Conservation (phyloP, 2,329 filamentous ascomycete species). For the Cladorrhinum sp. region DNA sequence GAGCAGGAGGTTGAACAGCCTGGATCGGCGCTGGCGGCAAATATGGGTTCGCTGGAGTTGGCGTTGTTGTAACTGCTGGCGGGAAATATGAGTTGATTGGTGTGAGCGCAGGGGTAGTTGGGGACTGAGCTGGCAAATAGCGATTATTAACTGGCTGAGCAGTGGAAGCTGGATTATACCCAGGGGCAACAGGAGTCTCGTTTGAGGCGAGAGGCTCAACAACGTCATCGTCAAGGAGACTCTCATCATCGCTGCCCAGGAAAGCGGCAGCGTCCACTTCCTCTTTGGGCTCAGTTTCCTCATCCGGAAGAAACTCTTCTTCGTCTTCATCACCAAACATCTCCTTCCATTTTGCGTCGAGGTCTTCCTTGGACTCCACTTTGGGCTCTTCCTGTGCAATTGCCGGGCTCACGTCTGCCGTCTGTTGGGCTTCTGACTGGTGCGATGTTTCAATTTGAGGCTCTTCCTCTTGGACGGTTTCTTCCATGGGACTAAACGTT, state of each 20-base stretch:
- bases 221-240: conserved; percentile 76
- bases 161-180: conserved; percentile 12
- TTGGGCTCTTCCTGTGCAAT: conserved; percentile 26
- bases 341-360: conserved; percentile 79
- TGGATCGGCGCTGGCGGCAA: conserved; percentile 20
- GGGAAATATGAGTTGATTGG: conserved; percentile 28
- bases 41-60: conserved; percentile 21
- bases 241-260: conserved; percentile 80
- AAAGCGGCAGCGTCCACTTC: conserved; percentile 62
- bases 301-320: conserved; percentile 59
- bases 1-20: conserved; percentile 19
- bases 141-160: conserved; percentile 32
- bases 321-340: conserved; percentile 74
- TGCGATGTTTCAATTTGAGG: conserved; percentile 7
- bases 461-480: conserved; percentile 25
- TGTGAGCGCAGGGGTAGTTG: conserved; percentile 19
- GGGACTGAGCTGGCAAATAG: conserved; percentile 32
- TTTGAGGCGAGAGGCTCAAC: conserved; percentile 32
- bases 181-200: conserved; percentile 25
- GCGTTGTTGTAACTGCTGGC: conserved; percentile 10
- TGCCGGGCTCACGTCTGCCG: background rate
- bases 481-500: conserved; percentile 33
- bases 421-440: conserved; percentile 5
- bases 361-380: conserved; percentile 50
- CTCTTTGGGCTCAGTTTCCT: conserved; percentile 46